Evolutionary conservation across 805 yeast species (phyloP).

Genomic region (Ogataea populi-albae): DNA sequence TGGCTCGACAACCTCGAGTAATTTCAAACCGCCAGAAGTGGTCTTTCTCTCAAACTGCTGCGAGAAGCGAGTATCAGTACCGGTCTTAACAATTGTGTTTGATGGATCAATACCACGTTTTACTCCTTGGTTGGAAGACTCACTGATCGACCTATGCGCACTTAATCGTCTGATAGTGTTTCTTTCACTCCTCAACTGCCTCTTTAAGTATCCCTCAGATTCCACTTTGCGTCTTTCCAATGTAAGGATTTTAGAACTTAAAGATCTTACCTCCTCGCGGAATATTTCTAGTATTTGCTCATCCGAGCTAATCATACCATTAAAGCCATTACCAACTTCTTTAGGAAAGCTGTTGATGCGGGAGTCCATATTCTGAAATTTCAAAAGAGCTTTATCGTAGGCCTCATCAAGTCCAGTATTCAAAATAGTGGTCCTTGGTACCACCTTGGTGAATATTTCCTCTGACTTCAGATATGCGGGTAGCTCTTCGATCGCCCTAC

Average conservation of each 20-base stretch:
- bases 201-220: slow-evolving; percentile 20
- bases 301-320: slow-evolving; percentile 22
- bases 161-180: slow-evolving; percentile 22
- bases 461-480: slow-evolving; percentile 10
- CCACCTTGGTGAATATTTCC: slow-evolving; percentile 8
- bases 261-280: slow-evolving; percentile 28
- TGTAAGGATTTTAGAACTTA: slow-evolving; percentile 21
- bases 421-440: not conserved
- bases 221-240: slow-evolving; percentile 21
- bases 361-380: not conserved
- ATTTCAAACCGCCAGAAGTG: slow-evolving; percentile 46
- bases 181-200: slow-evolving; percentile 26
- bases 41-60: not conserved
- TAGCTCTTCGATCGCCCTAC: slow-evolving; percentile 6
- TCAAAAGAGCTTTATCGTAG: slow-evolving; percentile 4
- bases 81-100: slow-evolving; percentile 72
- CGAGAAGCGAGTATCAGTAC: slow-evolving; percentile 39
- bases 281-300: slow-evolving; percentile 28
- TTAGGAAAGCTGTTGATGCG: not conserved
- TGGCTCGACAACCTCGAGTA: slow-evolving; percentile 23
- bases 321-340: not conserved
- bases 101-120: slow-evolving; percentile 39
- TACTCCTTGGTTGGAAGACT: slow-evolving; percentile 6
- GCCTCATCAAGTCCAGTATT: not conserved
- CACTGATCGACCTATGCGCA: slow-evolving; percentile 15